These are phyloP conservation scores for Boletus subparvulus DNA, from an alignment of 768 basidiomycete species.

Conservation along the genomic window DNA sequence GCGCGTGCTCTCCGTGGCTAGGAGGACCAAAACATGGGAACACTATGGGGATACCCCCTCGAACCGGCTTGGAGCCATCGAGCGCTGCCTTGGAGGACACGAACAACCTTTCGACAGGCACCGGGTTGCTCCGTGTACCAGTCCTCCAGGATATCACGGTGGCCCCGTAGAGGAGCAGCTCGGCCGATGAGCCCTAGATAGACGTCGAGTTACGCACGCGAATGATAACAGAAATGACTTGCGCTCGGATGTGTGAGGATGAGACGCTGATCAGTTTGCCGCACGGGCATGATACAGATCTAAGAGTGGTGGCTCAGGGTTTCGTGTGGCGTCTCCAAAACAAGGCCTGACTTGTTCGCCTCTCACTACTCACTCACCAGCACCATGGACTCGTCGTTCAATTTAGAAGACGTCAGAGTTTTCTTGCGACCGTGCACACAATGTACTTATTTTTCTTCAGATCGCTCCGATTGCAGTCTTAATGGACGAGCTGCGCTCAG, in stretches of 20 bases:
- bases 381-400: conserved; percentile 62
- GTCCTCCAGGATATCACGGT: conserved; percentile 87
- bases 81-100: conserved; percentile 75
- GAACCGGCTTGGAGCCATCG: conserved; percentile 78
- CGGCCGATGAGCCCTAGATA: conserved; percentile 59
- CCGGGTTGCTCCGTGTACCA: conserved; percentile 33
- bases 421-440: conserved; percentile 3
- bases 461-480: conserved; percentile 94
- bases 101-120: conserved; percentile 69
- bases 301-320: conserved; percentile 7
- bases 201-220: not conserved
- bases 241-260: conserved; percentile 67
- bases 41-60: conserved; percentile 58
- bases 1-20: conserved; percentile 64
- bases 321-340: conserved; percentile 24
- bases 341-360: not conserved
- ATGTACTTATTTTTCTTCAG: conserved; percentile 38
- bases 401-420: conserved; percentile 63
- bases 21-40: conserved; percentile 93
- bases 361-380: not conserved
- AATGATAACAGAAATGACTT: not conserved
- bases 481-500: conserved; percentile 97
- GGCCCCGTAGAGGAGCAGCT: conserved; percentile 79
- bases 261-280: conserved; percentile 42
- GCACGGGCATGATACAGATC: conserved; percentile 51